Conservation (phyloP, 2,329 filamentous ascomycete genomes). For the Aspergillus ruber region DNA sequence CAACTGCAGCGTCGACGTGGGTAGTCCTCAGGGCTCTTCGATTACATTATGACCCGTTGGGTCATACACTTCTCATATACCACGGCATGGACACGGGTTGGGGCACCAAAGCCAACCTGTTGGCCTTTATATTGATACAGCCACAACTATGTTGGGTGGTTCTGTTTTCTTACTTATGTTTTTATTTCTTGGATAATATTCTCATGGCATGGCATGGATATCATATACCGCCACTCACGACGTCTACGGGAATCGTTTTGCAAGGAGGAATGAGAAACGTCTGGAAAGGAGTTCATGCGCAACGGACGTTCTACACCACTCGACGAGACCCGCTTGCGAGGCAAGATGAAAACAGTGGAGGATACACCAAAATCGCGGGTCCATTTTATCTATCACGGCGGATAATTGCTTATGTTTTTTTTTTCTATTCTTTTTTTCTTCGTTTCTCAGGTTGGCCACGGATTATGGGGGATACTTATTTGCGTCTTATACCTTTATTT, state of each 20-base stretch:
- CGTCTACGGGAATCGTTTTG: neutral
- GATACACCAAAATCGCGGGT: conserved; percentile 1
- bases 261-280: neutral
- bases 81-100: neutral
- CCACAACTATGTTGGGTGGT: neutral
- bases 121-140: neutral
- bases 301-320: neutral
- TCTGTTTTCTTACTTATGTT: neutral
- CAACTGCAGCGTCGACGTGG: conserved; percentile 29
- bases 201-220: neutral
- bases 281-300: conserved; percentile 2
- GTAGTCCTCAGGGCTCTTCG: conserved; percentile 6
- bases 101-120: neutral
- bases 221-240: neutral
- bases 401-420: conserved; percentile 1
- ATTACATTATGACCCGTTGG: neutral
- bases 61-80: neutral
- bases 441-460: neutral
- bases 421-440: neutral
- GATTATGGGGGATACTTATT: conserved; percentile 8
- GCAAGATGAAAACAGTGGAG: neutral
- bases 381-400: conserved; percentile 2
- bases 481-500: conserved; percentile 2
- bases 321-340: neutral
- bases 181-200: conserved; percentile 2